These are phyloP conservation scores for Scheffersomyces coipomensis DNA, from an alignment of 805 yeast species.

Conservation along the genomic window DNA sequence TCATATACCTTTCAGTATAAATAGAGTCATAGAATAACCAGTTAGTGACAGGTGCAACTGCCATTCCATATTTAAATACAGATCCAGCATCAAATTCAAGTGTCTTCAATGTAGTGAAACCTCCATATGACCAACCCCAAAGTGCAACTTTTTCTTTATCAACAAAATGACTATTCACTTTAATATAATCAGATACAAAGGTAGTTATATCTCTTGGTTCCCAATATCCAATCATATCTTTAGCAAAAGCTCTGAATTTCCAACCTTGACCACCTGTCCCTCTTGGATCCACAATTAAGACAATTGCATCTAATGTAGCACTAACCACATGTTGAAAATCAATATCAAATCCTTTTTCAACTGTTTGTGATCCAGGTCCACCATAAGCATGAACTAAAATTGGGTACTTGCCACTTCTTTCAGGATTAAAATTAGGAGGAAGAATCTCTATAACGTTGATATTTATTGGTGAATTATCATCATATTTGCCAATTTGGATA, in stretches of 20 bases:
- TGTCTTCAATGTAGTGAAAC: slow-evolving; percentile 86
- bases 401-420: slow-evolving; percentile 47
- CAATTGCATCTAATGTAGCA: slow-evolving; percentile 57
- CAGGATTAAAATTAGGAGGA: slow-evolving; percentile 55
- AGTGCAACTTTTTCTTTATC: slow-evolving; percentile 70
- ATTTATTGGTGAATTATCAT: slow-evolving; percentile 24
- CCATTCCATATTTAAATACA: slow-evolving; percentile 82
- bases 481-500: slow-evolving; percentile 26
- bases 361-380: slow-evolving; percentile 76
- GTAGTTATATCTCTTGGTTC: slow-evolving; percentile 69
- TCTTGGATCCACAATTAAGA: slow-evolving; percentile 72
- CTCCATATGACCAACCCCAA: slow-evolving; percentile 99
- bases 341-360: slow-evolving; percentile 43
- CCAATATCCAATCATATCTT: slow-evolving; percentile 63
- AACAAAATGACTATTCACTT: slow-evolving; percentile 40
- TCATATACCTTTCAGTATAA: slow-evolving; percentile 95
- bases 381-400: slow-evolving; percentile 70
- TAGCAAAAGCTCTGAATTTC: slow-evolving; percentile 59
- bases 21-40: slow-evolving; percentile 91
- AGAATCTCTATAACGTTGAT: slow-evolving; percentile 59
- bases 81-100: slow-evolving; percentile 76
- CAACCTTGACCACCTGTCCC: slow-evolving; percentile 84
- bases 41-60: slow-evolving; percentile 97
- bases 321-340: slow-evolving; percentile 61
- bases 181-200: slow-evolving; percentile 50